Evolutionary conservation across 495 filamentous ascomycete species (phyloP).

Genomic region (Trichocladium uniseriatum): DNA sequence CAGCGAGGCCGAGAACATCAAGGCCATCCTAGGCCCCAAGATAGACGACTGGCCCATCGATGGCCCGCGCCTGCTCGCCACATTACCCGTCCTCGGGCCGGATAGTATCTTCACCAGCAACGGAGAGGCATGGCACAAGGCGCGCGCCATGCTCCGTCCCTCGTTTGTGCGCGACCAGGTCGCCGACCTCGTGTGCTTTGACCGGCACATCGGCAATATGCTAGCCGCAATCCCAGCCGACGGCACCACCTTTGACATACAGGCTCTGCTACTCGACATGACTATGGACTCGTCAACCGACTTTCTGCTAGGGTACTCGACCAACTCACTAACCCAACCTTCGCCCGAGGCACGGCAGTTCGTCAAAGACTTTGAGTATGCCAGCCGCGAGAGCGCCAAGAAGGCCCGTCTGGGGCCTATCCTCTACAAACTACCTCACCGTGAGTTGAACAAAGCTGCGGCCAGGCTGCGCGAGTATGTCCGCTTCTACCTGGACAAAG

Average conservation of each 20-base stretch:
- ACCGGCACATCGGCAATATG: constrained; percentile 48
- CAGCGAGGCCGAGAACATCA: constrained; percentile 64
- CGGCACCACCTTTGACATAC: constrained; percentile 47
- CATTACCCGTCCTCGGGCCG: constrained; percentile 29
- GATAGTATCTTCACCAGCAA: constrained; percentile 61
- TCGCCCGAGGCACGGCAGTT: constrained; percentile 29
- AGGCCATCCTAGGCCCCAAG: constrained; percentile 56
- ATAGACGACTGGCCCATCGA: constrained; percentile 51
- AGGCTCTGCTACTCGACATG: constrained; percentile 49
- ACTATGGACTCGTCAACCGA: constrained; percentile 61
- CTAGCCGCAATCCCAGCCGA: constrained; percentile 36
- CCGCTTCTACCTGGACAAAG: constrained; percentile 32
- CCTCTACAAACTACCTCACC: constrained; percentile 41
- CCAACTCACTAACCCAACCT: constrained; percentile 24
- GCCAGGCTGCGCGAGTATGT: constrained; percentile 35
- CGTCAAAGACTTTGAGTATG: constrained; percentile 32
- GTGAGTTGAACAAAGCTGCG: constrained; percentile 36
- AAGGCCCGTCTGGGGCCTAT: constrained; percentile 46
- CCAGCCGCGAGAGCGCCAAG: constrained; percentile 30
- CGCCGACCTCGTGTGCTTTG: constrained; percentile 44
- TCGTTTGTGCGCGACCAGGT: constrained; percentile 43
- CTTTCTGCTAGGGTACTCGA: constrained; percentile 42
- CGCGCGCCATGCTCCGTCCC: constrained; percentile 37
- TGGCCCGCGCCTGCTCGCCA: constrained; percentile 21
- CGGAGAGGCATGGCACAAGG: constrained; percentile 53